Conservation (phyloP, 805 yeast species). For the Candida stauntonica region DNA sequence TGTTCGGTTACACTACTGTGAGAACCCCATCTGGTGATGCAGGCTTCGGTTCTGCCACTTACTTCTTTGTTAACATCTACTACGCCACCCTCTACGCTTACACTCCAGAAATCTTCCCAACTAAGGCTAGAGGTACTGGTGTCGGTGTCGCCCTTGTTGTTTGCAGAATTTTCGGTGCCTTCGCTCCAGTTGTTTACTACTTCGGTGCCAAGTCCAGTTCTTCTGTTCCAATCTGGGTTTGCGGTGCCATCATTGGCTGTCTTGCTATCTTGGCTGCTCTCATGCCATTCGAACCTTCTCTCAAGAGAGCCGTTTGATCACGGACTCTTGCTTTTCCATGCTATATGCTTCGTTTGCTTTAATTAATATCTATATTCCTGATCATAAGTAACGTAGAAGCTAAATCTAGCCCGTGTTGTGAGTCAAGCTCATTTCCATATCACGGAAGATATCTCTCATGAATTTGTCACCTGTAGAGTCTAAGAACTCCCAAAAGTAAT, state of each 20-base stretch:
- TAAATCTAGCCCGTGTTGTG: not conserved
- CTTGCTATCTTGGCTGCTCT: constrained; percentile 41
- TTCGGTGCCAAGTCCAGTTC: constrained; percentile 42
- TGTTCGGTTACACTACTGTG: constrained; percentile 62
- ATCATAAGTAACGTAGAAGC: too few relatives aligned
- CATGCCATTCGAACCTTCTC: constrained; percentile 49
- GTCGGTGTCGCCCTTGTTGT: constrained; percentile 54
- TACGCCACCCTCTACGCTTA: constrained; percentile 61
- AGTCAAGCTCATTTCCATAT: constrained; percentile 22
- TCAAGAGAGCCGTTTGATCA: constrained; percentile 31
- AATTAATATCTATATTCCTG: too few relatives aligned
- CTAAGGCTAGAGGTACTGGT: constrained; percentile 52
- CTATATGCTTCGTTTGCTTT: too few relatives aligned
- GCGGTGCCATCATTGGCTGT: constrained; percentile 50
- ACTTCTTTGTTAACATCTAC: constrained; percentile 43
- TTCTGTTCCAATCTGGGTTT: constrained; percentile 56
- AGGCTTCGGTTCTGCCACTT: constrained; percentile 44
- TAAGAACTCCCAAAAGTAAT: constrained; percentile 29
- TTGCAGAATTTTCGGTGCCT: constrained; percentile 48
- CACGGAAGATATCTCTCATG: constrained; percentile 28
- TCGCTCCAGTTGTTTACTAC: constrained; percentile 55
- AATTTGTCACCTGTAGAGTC: constrained; percentile 29
- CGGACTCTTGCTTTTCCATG: not conserved
- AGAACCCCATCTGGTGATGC: constrained; percentile 49
- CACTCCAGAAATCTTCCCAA: constrained; percentile 61